Conservation (phyloP, 768 basidiomycete species). For the Auriscalpium vulgare region DNA sequence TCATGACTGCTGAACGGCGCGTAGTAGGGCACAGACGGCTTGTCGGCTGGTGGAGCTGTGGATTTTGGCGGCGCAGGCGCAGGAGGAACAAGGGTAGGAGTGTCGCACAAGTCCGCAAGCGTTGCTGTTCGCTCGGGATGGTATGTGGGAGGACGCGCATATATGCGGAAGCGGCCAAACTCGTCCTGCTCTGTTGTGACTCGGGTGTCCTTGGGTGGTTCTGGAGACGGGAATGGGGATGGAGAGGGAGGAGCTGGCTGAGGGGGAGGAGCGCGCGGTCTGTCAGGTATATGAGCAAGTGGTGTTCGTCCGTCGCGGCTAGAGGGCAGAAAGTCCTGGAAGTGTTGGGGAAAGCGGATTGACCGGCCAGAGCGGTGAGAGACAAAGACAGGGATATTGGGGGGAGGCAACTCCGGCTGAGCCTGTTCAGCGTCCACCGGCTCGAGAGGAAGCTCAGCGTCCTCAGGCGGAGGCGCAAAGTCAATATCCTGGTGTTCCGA, state of each 20-base stretch:
- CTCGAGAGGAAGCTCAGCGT: neutral
- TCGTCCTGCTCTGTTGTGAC: neutral
- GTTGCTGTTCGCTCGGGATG: neutral
- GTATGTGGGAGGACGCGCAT: neutral
- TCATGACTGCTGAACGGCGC: neutral
- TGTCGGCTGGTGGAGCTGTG: neutral
- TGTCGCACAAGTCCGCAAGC: neutral
- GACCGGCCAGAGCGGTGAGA: neutral
- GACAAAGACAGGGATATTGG: neutral
- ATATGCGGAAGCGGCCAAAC: neutral
- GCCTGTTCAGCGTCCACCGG: neutral
- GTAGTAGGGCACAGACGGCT: neutral
- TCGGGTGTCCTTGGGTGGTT: neutral
- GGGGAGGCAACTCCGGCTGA: too few relatives aligned
- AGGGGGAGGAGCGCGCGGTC: neutral
- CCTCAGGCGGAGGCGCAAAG: neutral
- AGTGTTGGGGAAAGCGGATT: neutral
- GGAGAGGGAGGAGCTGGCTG: neutral
- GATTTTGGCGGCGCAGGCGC: neutral
- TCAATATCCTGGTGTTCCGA: neutral
- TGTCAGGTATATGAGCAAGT: neutral
- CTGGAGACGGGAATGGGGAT: neutral
- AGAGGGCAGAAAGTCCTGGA: neutral
- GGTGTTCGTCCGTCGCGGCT: neutral
- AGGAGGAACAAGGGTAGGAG: neutral